Base-by-base conservation (phyloP, 1,139 yeast genomes). In the Protomyces inouyei region DNA sequence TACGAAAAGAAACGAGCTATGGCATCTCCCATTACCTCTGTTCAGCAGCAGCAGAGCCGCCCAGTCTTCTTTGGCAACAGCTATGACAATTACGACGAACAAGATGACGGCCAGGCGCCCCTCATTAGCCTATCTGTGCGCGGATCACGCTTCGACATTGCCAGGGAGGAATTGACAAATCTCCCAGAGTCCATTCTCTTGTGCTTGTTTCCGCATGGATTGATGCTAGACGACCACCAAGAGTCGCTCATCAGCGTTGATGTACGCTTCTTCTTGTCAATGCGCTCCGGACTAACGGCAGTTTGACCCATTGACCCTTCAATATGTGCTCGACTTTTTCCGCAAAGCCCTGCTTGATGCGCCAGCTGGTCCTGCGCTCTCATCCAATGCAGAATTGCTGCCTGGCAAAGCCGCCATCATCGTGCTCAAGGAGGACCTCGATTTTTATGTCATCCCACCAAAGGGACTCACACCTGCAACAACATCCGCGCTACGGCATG, bases 351-450 rank as follows among this genome's bases (percentile, higher is more conserved):
- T 74, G 6, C 60, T 66, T 35, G 35, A 48, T 14, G 40, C 57
- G 9, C 46, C 59, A 28, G 12, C 48, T 10, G 48, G 25, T 16
- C 52, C 68, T 6, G 55, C 67, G 4, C 48, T 67, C 12, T n/a
- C 52, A 14, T 52, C 45, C 6, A 83, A 83, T 66, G 82, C 83
- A 3, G 83, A 85, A 64, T 83, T 89, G 2, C 78, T 92, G 68
- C 85, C 84, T 70, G 85, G 85, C 65, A 87, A 90, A 71, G 98
- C 98, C 0, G 90, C 97, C 0, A 87, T 95, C 55, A 91, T 95
- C 67, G 97, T 93, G 3, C 79, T 95, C 65, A 80, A 97, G 68
- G 99, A 95, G 75, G 98, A 95, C 74, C 80, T 95, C 70, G 98
- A 95, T 74, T 95, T 84, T 76, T 95, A 92, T 75, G 89, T 95